Evolutionary conservation across 108 stramenopile genomes (phyloP).

Genomic region (Pseudonitzschia pungens): DNA sequence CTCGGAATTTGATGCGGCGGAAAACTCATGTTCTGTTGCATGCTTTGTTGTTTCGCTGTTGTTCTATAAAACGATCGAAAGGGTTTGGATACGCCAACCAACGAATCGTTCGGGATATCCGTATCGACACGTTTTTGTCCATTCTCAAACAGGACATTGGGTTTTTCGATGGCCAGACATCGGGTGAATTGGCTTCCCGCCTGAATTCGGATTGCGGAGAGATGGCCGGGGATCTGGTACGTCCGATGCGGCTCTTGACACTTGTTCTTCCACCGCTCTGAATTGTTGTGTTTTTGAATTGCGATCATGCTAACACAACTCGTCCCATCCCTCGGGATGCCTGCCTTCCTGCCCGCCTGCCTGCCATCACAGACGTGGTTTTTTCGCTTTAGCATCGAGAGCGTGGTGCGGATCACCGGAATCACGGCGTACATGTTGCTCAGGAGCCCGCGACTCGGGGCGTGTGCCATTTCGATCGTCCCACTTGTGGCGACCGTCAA

Average conservation of each 20-base stretch:
- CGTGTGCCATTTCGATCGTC: constrained; percentile 72
- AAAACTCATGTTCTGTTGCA: too few relatives aligned
- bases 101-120: constrained; percentile 73
- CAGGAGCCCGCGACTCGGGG: constrained; percentile 68
- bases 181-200: constrained; percentile 78
- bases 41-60: too few relatives aligned
- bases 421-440: constrained; percentile 83
- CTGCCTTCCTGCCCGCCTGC: constrained; percentile 6
- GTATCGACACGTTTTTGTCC: constrained; percentile 68
- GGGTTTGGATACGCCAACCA: constrained; percentile 84
- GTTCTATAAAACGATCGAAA: neutral
- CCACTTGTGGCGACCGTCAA: constrained; percentile 84
- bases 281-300: neutral
- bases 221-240: constrained; percentile 65
- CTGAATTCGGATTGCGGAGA: constrained; percentile 87
- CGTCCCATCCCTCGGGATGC: too few relatives aligned
- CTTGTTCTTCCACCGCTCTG: neutral
- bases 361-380: constrained; percentile 82
- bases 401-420: constrained; percentile 78
- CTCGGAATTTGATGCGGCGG: too few relatives aligned
- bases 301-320: too few relatives aligned
- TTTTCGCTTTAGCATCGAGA: constrained; percentile 86
- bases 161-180: constrained; percentile 73
- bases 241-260: neutral
- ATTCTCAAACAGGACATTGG: constrained; percentile 78